These are phyloP conservation scores for Delitschia confertaspora DNA, from an alignment of 495 filamentous ascomycete species.

Conservation along the genomic window DNA sequence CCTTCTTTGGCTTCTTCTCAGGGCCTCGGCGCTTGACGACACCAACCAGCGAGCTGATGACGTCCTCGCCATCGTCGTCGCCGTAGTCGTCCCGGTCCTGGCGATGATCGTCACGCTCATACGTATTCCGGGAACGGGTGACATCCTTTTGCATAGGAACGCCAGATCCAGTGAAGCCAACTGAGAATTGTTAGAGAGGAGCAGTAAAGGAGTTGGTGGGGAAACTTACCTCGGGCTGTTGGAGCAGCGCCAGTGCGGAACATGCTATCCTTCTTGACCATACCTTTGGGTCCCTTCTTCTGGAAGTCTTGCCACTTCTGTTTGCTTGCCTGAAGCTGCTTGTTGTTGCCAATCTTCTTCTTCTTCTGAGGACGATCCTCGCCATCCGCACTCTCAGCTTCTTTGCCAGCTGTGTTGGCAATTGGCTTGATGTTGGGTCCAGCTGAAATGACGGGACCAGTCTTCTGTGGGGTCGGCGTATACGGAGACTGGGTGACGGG, in stretches of 20 bases:
- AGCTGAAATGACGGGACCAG: conserved; percentile 12
- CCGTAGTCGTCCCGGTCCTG: conserved; percentile 61
- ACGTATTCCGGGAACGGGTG: conserved; percentile 84
- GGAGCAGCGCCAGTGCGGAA: conserved; percentile 84
- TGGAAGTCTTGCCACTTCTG: conserved; percentile 92
- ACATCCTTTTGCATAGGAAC: too few species aligned
- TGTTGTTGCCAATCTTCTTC: conserved; percentile 82
- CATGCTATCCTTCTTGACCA: conserved; percentile 86
- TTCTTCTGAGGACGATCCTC: conserved; percentile 58
- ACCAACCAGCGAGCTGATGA: too few species aligned
- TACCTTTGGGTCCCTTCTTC: conserved; percentile 63
- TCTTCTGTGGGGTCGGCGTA: conserved; percentile 22
- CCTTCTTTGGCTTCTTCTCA: too few species aligned
- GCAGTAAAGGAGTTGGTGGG: conserved; percentile 16
- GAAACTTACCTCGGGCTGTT: conserved; percentile 65
- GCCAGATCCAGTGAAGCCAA: conserved; percentile 92
- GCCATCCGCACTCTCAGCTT: neutral
- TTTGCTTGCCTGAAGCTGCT: conserved; percentile 82
- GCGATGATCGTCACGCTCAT: conserved; percentile 78
- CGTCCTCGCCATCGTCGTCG: conserved; percentile 1
- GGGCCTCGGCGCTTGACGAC: too few species aligned
- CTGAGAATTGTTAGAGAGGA: conserved; percentile 44
- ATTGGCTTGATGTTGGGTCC: conserved; percentile 7
- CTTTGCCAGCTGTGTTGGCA: neutral
- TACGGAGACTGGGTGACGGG: conserved; percentile 1